These are phyloP conservation scores for Termitomyces heimii DNA, from an alignment of 768 basidiomycete genomes.

Conservation along the genomic window DNA sequence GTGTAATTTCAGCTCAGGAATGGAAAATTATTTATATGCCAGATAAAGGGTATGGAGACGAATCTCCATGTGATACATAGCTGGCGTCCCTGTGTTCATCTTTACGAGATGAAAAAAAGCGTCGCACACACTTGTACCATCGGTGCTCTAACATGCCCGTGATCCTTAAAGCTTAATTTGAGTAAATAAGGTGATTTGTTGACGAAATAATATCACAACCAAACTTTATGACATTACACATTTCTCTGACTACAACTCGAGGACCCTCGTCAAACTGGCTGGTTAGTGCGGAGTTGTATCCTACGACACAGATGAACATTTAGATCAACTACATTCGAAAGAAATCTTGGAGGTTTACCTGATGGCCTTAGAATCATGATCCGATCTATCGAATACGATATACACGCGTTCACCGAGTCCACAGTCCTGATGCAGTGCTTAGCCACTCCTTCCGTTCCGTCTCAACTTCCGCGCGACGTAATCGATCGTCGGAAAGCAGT, in stretches of 20 bases:
- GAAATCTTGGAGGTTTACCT: background rate
- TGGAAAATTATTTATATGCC: no score
- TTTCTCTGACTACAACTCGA: background rate
- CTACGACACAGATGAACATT: background rate
- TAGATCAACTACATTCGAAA: background rate
- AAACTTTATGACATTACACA: background rate
- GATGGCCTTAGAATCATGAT: constrained; percentile 1
- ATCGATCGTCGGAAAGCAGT: background rate
- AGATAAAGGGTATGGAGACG: no score
- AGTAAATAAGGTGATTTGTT: background rate
- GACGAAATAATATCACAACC: background rate
- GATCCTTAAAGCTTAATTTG: background rate
- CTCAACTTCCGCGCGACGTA: constrained; percentile 8
- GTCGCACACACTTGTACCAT: background rate
- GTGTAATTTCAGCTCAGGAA: background rate
- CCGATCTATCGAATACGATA: background rate
- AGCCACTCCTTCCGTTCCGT: constrained; percentile 7
- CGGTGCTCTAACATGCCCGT: background rate
- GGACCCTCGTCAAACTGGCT: background rate
- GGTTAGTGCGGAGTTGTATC: background rate
- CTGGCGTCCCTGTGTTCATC: background rate
- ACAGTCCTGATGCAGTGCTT: constrained; percentile 5
- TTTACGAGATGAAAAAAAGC: background rate
- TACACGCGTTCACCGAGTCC: constrained; percentile 7
- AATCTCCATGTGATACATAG: no score